Evolutionary conservation across 2,329 filamentous ascomycete genomes (phyloP), one percentile per base, ranked within the genome.

Genomic region (Fusarium keratoplasticum): DNA sequence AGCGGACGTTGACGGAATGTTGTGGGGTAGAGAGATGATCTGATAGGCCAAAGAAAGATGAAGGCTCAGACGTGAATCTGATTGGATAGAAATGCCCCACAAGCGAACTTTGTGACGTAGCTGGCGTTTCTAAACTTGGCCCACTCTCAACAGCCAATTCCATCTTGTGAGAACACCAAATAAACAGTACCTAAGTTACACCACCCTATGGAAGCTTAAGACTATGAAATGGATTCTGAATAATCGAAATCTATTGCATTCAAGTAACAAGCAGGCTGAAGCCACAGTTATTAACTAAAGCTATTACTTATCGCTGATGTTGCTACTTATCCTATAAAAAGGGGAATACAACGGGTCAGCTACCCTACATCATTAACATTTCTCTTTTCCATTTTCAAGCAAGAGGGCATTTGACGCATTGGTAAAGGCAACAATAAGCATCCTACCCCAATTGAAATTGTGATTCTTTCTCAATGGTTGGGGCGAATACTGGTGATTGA

Each of bases 221-320:
- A 10, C 2, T 18, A 1, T 18, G 14, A 16, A 25, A 47, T 4
- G 3, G 14, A 14, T 16, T 27, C 8, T 18, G 0, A 10, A 5
- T 6, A 16, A 16, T 18, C 2, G 5, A 9, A 47, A 27, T 10
- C 0, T 27, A 6, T 18, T 18, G 2, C 9, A 27, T 10, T 9
- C 5, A 5, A 4, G 9, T 18, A 10, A 2, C 2, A 47, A 18
- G 6, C 2, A 6, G 0, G 5, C 8, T 2, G 2, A 27, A 10
- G 3, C 2, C 9, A 9, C 1, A 10, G 3, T 2, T 2, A 10
- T 16, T 8, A 47, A 11, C 14, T 6, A 11, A 18, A 11, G 9
- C 9, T 4, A 10, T 47, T 10, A 47, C 2, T 2, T 8, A 11
- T 18, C 6, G 9, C 44, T 6, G 1, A 10, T 18, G 27, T 47